These are phyloP conservation scores for Talaromyces sp. DNA, from an alignment of 2,329 filamentous ascomycete species.

Conservation along the genomic window DNA sequence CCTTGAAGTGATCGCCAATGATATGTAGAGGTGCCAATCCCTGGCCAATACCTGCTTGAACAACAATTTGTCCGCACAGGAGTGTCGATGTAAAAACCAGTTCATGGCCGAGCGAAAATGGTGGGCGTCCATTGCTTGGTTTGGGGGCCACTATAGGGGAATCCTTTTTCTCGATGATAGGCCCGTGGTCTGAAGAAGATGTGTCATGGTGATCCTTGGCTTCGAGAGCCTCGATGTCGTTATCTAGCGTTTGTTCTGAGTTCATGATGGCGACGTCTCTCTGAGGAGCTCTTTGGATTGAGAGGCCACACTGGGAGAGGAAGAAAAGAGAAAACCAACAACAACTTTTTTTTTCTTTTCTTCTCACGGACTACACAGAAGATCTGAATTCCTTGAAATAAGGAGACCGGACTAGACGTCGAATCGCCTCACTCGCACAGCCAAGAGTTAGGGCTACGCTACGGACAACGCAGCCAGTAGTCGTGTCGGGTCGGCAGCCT, in stretches of 20 bases:
- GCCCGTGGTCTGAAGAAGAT: background rate
- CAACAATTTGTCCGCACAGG: background rate
- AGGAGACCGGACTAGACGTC: background rate
- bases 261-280: background rate
- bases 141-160: background rate
- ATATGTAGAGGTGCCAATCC: conserved; percentile 6
- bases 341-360: too few relatives aligned
- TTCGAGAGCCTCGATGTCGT: background rate
- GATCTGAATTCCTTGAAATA: background rate
- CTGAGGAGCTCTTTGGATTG: background rate
- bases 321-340: background rate
- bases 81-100: background rate
- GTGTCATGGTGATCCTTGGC: background rate
- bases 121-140: background rate
- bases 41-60: conserved; percentile 5
- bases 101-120: background rate
- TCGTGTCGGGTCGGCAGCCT: background rate
- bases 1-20: background rate
- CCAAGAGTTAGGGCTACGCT: background rate
- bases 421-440: background rate
- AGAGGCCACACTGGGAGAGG: background rate
- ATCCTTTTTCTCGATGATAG: background rate
- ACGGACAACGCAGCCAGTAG: background rate
- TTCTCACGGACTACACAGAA: background rate
- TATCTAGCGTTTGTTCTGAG: background rate